A percentile compares a stretch with the other conserved stretches of the same genome.
phyloP scores from a whole-genome alignment of 495 filamentous ascomycete species.

The Hypoxylon crocopeplum region DNA sequence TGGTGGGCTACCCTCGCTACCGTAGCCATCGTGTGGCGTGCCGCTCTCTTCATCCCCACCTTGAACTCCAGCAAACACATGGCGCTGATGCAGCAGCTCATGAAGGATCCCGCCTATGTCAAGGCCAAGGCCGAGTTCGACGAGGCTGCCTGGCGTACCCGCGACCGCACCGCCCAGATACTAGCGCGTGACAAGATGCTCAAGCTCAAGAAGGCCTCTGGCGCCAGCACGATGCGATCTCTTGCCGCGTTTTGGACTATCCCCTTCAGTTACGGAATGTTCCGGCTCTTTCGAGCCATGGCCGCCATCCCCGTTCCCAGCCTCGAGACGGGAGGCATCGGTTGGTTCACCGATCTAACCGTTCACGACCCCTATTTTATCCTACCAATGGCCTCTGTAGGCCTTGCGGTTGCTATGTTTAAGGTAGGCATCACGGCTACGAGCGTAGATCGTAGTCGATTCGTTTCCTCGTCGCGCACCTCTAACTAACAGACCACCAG shows the following conservation, averaged over 20 bases:
- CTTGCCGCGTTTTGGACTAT: conserved; percentile 69
- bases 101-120: conserved; percentile 54
- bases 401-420: conserved; percentile 53
- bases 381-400: conserved; percentile 63
- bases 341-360: conserved; percentile 85
- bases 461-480: too few species aligned
- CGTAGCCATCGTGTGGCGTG: conserved; percentile 69
- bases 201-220: conserved; percentile 57
- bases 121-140: conserved; percentile 56
- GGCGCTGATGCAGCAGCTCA: conserved; percentile 61
- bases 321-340: conserved; percentile 68
- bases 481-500: conserved; percentile 30
- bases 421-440: conserved; percentile 50
- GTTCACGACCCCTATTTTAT: conserved; percentile 76
- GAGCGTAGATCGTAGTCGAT: too few species aligned
- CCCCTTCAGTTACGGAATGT: conserved; percentile 79
- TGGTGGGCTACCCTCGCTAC: conserved; percentile 81
- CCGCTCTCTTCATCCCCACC: conserved; percentile 67
- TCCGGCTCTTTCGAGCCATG: conserved; percentile 79
- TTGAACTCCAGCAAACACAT: conserved; percentile 64
- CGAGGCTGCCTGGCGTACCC: conserved; percentile 47
- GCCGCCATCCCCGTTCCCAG: conserved; percentile 78
- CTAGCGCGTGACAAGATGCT: conserved; percentile 53
- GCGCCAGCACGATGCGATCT: conserved; percentile 58
- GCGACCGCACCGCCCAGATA: conserved; percentile 54